A percentile compares a stretch with the other conserved stretches of the same genome.
These are phyloP conservation scores for Asterochloris erici DNA, from an alignment of 139 green algal genomes.

Conservation along the genomic window DNA sequence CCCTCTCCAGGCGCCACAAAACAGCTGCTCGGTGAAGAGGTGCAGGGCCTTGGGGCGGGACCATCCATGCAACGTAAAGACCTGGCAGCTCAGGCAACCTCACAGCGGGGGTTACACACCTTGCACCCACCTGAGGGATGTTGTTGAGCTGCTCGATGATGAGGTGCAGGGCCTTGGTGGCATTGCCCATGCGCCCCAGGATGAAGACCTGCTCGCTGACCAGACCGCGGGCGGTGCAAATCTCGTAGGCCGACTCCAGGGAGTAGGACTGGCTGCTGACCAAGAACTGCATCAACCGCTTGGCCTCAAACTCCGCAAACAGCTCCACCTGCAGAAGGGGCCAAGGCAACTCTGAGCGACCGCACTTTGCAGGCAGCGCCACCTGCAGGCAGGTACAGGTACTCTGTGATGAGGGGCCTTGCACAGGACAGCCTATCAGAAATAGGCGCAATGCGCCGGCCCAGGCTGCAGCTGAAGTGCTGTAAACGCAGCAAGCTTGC, in stretches of 20 bases:
- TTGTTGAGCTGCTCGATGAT: slow-evolving; percentile 86
- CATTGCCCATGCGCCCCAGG: slow-evolving; percentile 85
- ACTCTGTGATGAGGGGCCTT: no score
- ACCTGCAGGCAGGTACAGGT: background rate
- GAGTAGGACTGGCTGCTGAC: slow-evolving; percentile 68
- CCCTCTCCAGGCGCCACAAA: no score
- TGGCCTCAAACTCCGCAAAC: slow-evolving; percentile 74
- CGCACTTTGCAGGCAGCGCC: background rate
- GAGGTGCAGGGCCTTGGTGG: slow-evolving; percentile 68
- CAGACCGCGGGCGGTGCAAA: slow-evolving; percentile 65
- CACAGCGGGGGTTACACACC: no score
- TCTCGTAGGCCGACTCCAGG: slow-evolving; percentile 71
- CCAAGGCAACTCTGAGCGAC: background rate
- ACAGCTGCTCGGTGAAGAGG: no score
- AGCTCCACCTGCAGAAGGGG: slow-evolving; percentile 69
- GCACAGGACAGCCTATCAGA: no score
- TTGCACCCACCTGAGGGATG: slow-evolving; percentile 57
- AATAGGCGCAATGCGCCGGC: no score
- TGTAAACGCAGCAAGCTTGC: no score
- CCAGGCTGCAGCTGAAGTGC: no score
- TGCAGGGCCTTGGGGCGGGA: no score
- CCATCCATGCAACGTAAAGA: no score
- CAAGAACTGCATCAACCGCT: slow-evolving; percentile 81
- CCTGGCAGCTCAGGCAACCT: no score
- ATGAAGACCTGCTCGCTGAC: slow-evolving; percentile 85